phyloP scores from a whole-genome alignment of 352 stramenopile species.

The Peronospora farinosa region DNA sequence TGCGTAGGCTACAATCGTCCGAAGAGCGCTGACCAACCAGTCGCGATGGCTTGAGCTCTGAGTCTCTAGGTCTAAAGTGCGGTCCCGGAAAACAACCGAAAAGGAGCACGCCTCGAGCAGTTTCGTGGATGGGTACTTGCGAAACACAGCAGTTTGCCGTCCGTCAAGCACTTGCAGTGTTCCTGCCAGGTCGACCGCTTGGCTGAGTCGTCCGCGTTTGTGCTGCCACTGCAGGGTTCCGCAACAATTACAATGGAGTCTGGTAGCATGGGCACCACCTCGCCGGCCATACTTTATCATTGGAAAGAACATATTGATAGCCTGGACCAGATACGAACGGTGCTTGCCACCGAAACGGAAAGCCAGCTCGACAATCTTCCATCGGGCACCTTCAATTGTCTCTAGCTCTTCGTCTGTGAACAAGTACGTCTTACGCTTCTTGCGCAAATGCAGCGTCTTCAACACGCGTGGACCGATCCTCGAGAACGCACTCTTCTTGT shows the following conservation, averaged over 20 bases:
- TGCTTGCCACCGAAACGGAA: slow-evolving; percentile 83
- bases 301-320: slow-evolving; percentile 83
- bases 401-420: slow-evolving; percentile 79
- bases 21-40: slow-evolving; percentile 74
- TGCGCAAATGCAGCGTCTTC: slow-evolving; percentile 51
- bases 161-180: slow-evolving; percentile 66
- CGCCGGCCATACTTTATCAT: slow-evolving; percentile 75
- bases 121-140: slow-evolving; percentile 51
- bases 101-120: slow-evolving; percentile 54
- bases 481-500: slow-evolving; percentile 53
- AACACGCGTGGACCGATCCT: slow-evolving; percentile 55
- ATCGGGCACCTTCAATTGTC: slow-evolving; percentile 68
- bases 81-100: slow-evolving; percentile 66
- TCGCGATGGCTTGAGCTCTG: slow-evolving; percentile 67
- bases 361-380: slow-evolving; percentile 83
- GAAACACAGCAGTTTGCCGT: slow-evolving; percentile 67
- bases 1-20: slow-evolving; percentile 68
- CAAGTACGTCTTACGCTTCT: slow-evolving; percentile 67
- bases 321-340: slow-evolving; percentile 78
- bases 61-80: slow-evolving; percentile 78
- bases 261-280: slow-evolving; percentile 58
- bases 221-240: slow-evolving; percentile 83
- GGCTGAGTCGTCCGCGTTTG: slow-evolving; percentile 67
- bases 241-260: slow-evolving; percentile 75
- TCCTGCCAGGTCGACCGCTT: slow-evolving; percentile 63